Evolutionary conservation across 768 basidiomycete species (phyloP), one percentile per base, ranked within the genome.

Genomic region (Suillus subaureus): DNA sequence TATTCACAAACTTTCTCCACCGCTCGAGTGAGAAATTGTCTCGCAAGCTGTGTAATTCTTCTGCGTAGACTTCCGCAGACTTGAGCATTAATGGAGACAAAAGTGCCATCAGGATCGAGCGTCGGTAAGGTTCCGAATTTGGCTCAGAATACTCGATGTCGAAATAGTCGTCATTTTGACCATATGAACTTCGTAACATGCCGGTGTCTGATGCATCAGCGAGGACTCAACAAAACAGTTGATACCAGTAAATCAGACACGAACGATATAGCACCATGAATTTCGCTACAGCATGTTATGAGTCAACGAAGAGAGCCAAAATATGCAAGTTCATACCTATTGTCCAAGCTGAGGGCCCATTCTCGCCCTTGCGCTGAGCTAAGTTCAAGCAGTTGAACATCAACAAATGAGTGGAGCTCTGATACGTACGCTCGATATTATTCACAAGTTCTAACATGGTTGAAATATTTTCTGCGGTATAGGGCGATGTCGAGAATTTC

Each of bases 401-500:
- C 11, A 12, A 33, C 0, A 35, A 55, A 12, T 7, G 6, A 55
- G 31, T 31, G 28, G 16, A 18, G 18, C 35, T 55, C 8, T 18
- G 4, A 31, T 21, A 6, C 62, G 35, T 21, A 73, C 76, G 65
- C 60, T 74, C 68, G 6, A 77, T 68, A 26, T 77, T 74, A 40
- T 72, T 77, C 43, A 76, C 68, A 42, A 77, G 9, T 5, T 69
- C 66, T 18, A 76, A 28, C 75, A 76, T 77, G n/a, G 69, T 71
- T 43, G 43, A 66, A 12, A 76, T 60, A 37, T 68, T 68, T 6
- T 68, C 13, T 64, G 66, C 72, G 60, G 47, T 54, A 21, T 73
- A 76, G 15, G 76, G 75, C 16, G 75, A 76, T 8, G 75, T 76
- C 54, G 75, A 77, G 61, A 77, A 76, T n/a, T 76, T 76, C 0